Evolutionary conservation across 2,329 filamentous ascomycete genomes (phyloP), one percentile per base, ranked within the genome.

Genomic region (Cladosporium sp.): DNA sequence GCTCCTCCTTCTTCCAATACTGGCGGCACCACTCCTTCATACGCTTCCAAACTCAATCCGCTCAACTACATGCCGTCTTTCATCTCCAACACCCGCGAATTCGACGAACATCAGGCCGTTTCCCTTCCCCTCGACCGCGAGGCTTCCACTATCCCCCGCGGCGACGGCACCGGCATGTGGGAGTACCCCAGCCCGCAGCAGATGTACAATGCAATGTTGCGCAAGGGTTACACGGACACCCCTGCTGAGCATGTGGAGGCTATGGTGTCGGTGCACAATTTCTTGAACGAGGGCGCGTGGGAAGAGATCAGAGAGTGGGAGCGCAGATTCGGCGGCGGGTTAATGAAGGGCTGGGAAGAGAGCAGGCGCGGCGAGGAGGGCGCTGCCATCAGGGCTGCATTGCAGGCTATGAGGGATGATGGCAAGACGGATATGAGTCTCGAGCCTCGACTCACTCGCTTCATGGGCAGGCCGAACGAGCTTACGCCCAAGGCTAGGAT

Each of bases 251-350:
- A 92, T 3, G 92, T 99, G 13, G 92, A 97, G 75, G 87, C 88
- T 69, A 99, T 99, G 94, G 94, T 99, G 5, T 89, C 91, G 0
- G 91, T 97, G 10, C 94, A 99, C 79, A 99, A 99, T 75, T 97
- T 97, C 69, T 75, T 99, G 59, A 99, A 99, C 72, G 94, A 99
- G 73, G 94, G 94, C 62, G 94, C 94, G 7, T 99, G 94, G 94
- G 83, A 84, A 17, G 94, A 99, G 79, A 96, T 99, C 69, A 82
- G 94, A 63, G 89, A 88, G 40, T 97, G 93, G 93, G 94, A 99
- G 78, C 82, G 86, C 57, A 84, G 92, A 54, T 99, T 97, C 70
- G 80, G 83, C 19, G 80, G 81, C 34, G 94, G 94, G 0, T 73
- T 97, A 81, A 87, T 58, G 9, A 62, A 64, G 25, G 72, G 71